These are phyloP conservation scores for Geotrichum macrosporum DNA, from an alignment of 1,139 yeast genomes.

Conservation along the genomic window DNA sequence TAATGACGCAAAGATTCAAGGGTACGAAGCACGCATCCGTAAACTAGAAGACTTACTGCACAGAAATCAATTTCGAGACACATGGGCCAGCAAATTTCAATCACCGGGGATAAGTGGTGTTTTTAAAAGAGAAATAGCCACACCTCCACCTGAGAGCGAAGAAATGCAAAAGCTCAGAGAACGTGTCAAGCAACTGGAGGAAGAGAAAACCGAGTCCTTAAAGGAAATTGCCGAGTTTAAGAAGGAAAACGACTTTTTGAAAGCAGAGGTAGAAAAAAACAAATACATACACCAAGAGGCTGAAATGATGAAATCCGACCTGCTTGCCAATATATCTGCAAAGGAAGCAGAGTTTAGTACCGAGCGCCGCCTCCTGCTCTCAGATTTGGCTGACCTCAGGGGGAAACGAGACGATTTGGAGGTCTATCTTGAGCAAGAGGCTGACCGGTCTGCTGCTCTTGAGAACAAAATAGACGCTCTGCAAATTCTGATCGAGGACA, in stretches of 20 bases:
- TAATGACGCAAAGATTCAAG: constrained; percentile 25
- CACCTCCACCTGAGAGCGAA: constrained; percentile 4
- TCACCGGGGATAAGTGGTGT: constrained; percentile 4
- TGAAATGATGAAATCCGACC: constrained; percentile 51
- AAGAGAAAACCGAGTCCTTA: constrained; percentile 27
- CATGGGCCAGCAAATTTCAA: constrained; percentile 20
- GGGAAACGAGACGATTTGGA: constrained; percentile 51
- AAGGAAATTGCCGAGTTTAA: constrained; percentile 33
- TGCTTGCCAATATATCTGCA: constrained; percentile 60
- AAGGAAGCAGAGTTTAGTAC: constrained; percentile 56
- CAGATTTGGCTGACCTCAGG: constrained; percentile 48
- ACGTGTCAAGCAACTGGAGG: constrained; percentile 28
- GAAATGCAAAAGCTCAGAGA: constrained; percentile 20
- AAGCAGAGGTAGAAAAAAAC: constrained; percentile 27
- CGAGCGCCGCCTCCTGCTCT: constrained; percentile 50
- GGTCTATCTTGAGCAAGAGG: constrained; percentile 39
- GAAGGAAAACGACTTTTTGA: constrained; percentile 32
- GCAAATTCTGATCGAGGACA: constrained; percentile 2
- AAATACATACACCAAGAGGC: constrained; percentile 26
- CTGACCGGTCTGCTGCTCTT: constrained; percentile 22
- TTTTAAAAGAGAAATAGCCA: constrained; percentile 4
- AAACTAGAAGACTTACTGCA: constrained; percentile 40
- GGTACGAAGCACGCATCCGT: constrained; percentile 39
- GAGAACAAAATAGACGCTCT: constrained; percentile 20
- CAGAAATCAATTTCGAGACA: constrained; percentile 33